These are phyloP conservation scores for Posidonia australis DNA, from an alignment of 106 monocot species.

Conservation along the genomic window DNA sequence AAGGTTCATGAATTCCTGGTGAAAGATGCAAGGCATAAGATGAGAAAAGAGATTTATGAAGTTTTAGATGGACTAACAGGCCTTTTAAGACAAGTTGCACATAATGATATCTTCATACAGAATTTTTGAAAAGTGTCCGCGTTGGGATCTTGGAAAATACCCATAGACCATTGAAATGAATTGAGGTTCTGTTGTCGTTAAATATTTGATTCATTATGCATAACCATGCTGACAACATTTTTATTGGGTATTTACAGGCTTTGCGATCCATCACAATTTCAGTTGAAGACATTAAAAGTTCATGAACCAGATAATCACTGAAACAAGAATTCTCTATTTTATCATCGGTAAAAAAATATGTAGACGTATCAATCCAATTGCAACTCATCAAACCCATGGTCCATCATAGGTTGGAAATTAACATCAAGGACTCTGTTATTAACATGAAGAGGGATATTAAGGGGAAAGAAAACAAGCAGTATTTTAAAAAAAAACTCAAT, in stretches of 20 bases:
- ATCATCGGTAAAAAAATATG: not conserved
- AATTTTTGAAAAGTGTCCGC: no score
- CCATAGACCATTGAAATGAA: no score
- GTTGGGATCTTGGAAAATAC: no score
- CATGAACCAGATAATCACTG: no score
- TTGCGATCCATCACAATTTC: no score
- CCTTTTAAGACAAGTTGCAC: not conserved
- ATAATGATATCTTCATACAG: not conserved
- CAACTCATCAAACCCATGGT: not conserved
- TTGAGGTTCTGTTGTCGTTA: no score
- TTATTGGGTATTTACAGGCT: no score
- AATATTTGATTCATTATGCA: no score
- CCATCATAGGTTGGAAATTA: not conserved
- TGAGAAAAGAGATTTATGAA: constrained; percentile 10
- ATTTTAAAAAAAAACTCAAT: not conserved
- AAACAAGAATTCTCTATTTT: not conserved
- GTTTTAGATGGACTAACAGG: constrained; percentile 3
- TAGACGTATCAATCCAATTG: not conserved
- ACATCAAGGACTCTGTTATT: not conserved
- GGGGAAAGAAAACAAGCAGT: not conserved
- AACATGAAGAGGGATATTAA: not conserved
- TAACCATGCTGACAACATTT: no score
- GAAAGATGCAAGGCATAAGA: constrained; percentile 9
- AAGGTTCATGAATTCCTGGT: constrained; percentile 57
- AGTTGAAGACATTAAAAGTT: no score